These are phyloP conservation scores for Gracilaria caudata DNA, from an alignment of 23 red algal genomes.

Conservation along the genomic window DNA sequence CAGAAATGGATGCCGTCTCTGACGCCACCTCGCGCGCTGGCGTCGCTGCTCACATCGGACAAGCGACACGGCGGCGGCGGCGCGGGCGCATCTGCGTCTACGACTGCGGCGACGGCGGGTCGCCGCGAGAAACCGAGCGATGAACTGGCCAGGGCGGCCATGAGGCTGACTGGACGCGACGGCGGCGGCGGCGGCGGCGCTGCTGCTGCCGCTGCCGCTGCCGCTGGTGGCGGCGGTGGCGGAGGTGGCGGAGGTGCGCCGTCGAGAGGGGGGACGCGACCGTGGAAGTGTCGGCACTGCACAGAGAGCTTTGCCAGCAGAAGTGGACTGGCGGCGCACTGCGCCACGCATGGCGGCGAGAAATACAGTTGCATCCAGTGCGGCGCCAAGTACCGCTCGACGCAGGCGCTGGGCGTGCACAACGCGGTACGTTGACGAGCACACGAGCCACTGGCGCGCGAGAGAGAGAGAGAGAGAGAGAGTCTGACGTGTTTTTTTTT, in stretches of 20 bases:
- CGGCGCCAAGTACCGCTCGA: slow-evolving; percentile 19
- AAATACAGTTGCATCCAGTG: slow-evolving; percentile 32
- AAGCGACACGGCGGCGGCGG: not conserved
- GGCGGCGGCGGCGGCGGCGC: not conserved
- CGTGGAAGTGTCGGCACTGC: not conserved
- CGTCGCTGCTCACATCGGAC: not conserved
- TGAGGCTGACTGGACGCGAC: slow-evolving; percentile 3
- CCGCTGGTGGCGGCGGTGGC: not conserved
- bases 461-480: not conserved
- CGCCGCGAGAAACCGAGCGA: not conserved
- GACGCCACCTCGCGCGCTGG: slow-evolving; percentile 15
- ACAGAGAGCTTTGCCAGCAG: not conserved
- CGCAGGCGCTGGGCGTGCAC: slow-evolving; percentile 28
- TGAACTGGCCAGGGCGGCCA: slow-evolving; percentile 2
- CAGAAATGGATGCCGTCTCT: not conserved
- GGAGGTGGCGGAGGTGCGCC: no score
- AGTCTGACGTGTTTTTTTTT: not conserved
- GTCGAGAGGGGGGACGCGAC: no score
- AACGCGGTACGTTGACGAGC: not conserved
- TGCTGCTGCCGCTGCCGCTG: not conserved
- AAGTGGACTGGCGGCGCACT: not conserved
- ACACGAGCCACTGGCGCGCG: not conserved
- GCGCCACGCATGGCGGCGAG: not conserved
- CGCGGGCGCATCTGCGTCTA: not conserved
- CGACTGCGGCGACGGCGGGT: not conserved